A percentile compares a stretch with the other conserved stretches of the same genome.
Evolutionary conservation across 495 filamentous ascomycete species (phyloP).

Genomic region (Baudoinia panamericana): DNA sequence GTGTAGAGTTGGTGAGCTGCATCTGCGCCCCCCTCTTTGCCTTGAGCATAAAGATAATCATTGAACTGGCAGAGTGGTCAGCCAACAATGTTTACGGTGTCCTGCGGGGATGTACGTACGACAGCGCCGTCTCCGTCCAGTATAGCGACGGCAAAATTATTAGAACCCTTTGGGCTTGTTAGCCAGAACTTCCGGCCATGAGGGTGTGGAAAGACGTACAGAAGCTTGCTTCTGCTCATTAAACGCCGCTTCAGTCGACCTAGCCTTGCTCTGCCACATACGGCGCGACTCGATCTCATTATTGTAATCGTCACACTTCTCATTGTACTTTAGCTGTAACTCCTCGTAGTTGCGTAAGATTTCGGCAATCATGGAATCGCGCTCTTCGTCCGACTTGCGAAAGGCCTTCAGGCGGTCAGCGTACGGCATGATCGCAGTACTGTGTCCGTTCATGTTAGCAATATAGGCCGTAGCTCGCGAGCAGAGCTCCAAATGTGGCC

Average conservation of each 20-base stretch:
- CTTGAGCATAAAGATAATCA: conserved; percentile 23
- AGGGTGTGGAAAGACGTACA: no score
- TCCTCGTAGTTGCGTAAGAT: conserved; percentile 3
- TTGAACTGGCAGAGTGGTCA: conserved; percentile 24
- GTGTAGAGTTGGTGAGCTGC: conserved; percentile 26
- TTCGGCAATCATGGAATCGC: conserved; percentile 13
- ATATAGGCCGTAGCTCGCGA: no score
- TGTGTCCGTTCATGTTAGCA: conserved; percentile 9
- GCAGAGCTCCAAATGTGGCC: no score
- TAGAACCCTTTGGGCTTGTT: conserved; percentile 18
- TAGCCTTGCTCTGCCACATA: conserved; percentile 20
- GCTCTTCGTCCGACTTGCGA: conserved; percentile 6
- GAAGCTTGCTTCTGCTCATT: conserved; percentile 10
- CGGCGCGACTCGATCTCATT: conserved; percentile 22
- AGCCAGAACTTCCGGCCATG: no score
- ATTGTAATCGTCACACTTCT: conserved; percentile 24
- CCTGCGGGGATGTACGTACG: conserved; percentile 14
- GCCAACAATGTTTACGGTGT: not conserved
- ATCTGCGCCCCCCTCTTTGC: conserved; percentile 28
- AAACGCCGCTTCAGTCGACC: conserved; percentile 14
- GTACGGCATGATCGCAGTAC: conserved; percentile 3
- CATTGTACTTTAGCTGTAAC: conserved; percentile 15
- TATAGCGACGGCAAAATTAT: conserved; percentile 27
- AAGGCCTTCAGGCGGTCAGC: conserved; percentile 9
- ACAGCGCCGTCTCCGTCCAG: conserved; percentile 32